Conservation (phyloP, 2,329 filamentous ascomycete species). For the Penicillium expansum region DNA sequence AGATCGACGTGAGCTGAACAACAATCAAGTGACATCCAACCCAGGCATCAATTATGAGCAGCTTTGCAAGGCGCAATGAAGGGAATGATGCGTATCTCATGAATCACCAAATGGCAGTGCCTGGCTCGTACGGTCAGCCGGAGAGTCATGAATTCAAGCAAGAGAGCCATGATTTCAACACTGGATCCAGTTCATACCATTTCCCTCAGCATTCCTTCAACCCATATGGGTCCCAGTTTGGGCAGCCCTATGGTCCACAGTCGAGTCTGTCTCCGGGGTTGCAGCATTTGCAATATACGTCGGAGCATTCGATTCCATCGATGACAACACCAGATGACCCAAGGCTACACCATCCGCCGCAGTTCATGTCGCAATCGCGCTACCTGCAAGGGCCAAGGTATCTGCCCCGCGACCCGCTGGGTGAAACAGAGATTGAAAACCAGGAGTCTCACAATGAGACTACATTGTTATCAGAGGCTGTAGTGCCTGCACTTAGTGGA, state of each 20-base stretch:
- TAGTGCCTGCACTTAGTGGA: slow-evolving; percentile 43
- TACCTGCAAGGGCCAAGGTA: slow-evolving; percentile 36
- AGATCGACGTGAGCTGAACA: background rate
- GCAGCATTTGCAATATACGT: slow-evolving; percentile 34
- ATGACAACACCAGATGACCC: slow-evolving; percentile 35
- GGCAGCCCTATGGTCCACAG: slow-evolving; percentile 36
- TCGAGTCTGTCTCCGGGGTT: slow-evolving; percentile 31
- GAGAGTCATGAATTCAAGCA: slow-evolving; percentile 33
- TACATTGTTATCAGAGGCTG: slow-evolving; percentile 45
- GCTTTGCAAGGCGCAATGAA: slow-evolving; percentile 41
- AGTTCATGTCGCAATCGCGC: slow-evolving; percentile 34
- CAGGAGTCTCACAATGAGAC: slow-evolving; percentile 46
- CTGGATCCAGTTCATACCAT: slow-evolving; percentile 32
- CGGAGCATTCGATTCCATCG: slow-evolving; percentile 33
- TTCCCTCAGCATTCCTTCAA: slow-evolving; percentile 36
- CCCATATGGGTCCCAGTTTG: slow-evolving; percentile 39
- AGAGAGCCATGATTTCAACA: slow-evolving; percentile 31
- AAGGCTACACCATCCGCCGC: slow-evolving; percentile 33
- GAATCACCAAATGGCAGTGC: slow-evolving; percentile 34
- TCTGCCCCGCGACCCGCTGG: slow-evolving; percentile 35
- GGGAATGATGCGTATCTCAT: slow-evolving; percentile 36
- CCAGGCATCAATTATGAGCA: slow-evolving; percentile 35
- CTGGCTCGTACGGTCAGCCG: slow-evolving; percentile 32
- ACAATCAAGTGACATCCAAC: background rate
- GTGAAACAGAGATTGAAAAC: slow-evolving; percentile 42